Percentiles rank a stretch among this genome's conserved stretches.
These are phyloP conservation scores for Coffea humblotiana DNA, from an alignment of 305 asterid genomes.

Conservation along the genomic window DNA sequence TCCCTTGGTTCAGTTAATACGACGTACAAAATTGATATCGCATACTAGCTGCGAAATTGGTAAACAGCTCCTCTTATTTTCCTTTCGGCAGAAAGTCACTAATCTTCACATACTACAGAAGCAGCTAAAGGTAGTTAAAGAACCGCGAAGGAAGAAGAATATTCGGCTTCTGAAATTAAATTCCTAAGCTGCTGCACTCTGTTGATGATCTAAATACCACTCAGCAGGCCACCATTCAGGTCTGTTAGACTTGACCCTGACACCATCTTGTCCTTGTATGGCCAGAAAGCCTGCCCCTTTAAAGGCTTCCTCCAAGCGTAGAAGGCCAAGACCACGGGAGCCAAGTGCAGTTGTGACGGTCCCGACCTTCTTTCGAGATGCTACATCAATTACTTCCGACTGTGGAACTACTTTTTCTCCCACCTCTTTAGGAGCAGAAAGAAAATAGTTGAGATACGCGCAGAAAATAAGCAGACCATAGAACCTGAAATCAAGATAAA, in stretches of 20 bases:
- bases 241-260: constrained; percentile 53
- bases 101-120: neutral
- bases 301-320: constrained; percentile 67
- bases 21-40: neutral
- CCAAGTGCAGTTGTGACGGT: constrained; percentile 73
- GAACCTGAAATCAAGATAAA: constrained; percentile 1
- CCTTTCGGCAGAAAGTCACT: neutral
- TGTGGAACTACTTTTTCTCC: constrained; percentile 62
- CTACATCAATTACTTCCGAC: constrained; percentile 49
- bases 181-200: constrained; percentile 46
- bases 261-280: constrained; percentile 55
- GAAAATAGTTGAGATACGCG: neutral
- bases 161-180: neutral
- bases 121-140: neutral
- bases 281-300: constrained; percentile 39
- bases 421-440: constrained; percentile 41
- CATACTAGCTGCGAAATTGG: neutral
- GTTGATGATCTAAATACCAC: constrained; percentile 51
- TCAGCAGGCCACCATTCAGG: constrained; percentile 95
- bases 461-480: neutral
- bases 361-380: constrained; percentile 67
- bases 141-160: neutral
- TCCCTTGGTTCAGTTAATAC: neutral
- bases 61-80: neutral
- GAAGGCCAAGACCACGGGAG: constrained; percentile 62